A percentile compares a stretch with the other conserved stretches of the same genome.
phyloP scores from a whole-genome alignment of 257 asterid genomes.

The Ajuga chamaepitys region DNA sequence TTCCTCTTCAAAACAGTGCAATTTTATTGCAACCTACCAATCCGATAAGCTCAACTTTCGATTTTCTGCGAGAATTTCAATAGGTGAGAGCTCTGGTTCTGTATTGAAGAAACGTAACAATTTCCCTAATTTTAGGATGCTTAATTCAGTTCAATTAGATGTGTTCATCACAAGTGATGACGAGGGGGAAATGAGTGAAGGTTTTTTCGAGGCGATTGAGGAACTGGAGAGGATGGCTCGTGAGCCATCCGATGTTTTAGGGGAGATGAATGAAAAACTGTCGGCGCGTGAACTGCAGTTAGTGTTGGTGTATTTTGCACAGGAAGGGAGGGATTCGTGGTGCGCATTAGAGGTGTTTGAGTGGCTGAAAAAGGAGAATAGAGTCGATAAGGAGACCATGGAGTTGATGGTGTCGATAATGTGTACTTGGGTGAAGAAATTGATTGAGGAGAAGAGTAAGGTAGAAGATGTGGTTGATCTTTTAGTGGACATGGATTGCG shows the following conservation, averaged over 20 bases:
- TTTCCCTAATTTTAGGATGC: slow-evolving; percentile 21
- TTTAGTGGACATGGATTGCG: slow-evolving; percentile 94
- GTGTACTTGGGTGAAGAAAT: slow-evolving; percentile 89
- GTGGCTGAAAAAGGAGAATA: slow-evolving; percentile 93
- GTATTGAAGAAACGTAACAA: slow-evolving; percentile 15
- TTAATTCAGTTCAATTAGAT: slow-evolving; percentile 66
- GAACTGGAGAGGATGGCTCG: slow-evolving; percentile 88
- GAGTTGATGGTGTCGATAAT: slow-evolving; percentile 92
- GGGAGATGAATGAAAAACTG: slow-evolving; percentile 73
- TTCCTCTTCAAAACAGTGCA: slow-evolving; percentile 17
- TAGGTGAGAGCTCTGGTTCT: not conserved
- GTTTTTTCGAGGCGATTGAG: slow-evolving; percentile 86
- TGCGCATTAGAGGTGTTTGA: slow-evolving; percentile 93
- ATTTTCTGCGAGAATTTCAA: slow-evolving; percentile 13
- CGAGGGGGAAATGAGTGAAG: slow-evolving; percentile 83
- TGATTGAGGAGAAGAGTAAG: slow-evolving; percentile 58
- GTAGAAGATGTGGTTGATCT: slow-evolving; percentile 79
- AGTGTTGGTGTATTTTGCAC: slow-evolving; percentile 84
- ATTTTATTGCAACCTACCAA: slow-evolving; percentile 16
- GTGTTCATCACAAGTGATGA: slow-evolving; percentile 68
- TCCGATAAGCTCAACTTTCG: slow-evolving; percentile 18
- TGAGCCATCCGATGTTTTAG: slow-evolving; percentile 93
- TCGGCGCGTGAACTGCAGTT: slow-evolving; percentile 82
- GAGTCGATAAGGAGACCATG: slow-evolving; percentile 91
- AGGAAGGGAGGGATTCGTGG: slow-evolving; percentile 98